These are phyloP conservation scores for Rhododendron griersonianum DNA, from an alignment of 148 eudicot species.

Conservation along the genomic window DNA sequence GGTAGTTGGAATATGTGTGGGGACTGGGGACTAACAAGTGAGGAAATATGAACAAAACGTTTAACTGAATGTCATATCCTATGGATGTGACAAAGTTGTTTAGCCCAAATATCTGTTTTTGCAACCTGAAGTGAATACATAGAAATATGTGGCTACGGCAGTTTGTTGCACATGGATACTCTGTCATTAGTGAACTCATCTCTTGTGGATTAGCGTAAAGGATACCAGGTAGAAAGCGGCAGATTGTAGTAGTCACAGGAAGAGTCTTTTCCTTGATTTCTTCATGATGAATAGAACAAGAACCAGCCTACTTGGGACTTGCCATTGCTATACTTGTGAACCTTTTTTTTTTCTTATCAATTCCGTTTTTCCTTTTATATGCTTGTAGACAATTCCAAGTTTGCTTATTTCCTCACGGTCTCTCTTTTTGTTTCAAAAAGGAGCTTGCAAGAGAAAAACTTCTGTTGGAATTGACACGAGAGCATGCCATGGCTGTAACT, in stretches of 20 bases:
- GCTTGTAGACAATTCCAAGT: background rate
- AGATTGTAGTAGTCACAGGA: background rate
- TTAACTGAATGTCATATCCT: background rate
- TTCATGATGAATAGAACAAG: background rate
- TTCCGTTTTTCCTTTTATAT: background rate
- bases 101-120: background rate
- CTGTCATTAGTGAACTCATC: background rate
- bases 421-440: conserved; percentile 23
- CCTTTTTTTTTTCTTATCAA: background rate
- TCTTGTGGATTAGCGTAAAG: background rate
- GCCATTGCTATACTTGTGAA: background rate
- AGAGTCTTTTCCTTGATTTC: background rate
- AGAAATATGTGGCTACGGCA: background rate
- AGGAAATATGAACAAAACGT: background rate
- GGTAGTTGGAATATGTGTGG: background rate
- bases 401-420: background rate
- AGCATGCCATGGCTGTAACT: conserved; percentile 42
- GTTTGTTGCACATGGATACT: background rate
- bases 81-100: background rate
- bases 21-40: background rate
- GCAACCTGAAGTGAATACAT: background rate
- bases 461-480: conserved; percentile 49
- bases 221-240: background rate
- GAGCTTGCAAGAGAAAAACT: conserved; percentile 74
- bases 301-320: background rate